These are phyloP conservation scores for Penicillium ucsense DNA, from an alignment of 495 filamentous ascomycete species.

Conservation along the genomic window DNA sequence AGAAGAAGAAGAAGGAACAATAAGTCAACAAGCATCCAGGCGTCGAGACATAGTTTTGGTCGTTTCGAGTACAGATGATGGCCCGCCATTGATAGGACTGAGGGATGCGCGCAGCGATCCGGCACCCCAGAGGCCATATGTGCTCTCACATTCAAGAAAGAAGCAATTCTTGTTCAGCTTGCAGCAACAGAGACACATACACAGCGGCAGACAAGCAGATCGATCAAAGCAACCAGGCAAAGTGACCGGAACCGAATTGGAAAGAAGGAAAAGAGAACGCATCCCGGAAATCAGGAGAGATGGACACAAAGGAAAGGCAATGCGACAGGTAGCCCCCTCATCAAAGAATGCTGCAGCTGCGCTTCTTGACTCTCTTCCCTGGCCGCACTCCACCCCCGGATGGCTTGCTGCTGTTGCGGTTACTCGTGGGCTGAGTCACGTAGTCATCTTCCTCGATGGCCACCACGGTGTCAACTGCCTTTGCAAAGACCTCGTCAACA, in stretches of 20 bases:
- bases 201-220: slow-evolving; percentile 14
- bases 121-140: slow-evolving; percentile 9
- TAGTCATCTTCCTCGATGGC: slow-evolving; percentile 33
- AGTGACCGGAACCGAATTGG: slow-evolving; percentile 15
- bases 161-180: slow-evolving; percentile 19
- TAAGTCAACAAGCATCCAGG: slow-evolving; percentile 4
- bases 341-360: slow-evolving; percentile 63
- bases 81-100: slow-evolving; percentile 1
- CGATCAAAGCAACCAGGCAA: slow-evolving; percentile 35
- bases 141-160: not conserved
- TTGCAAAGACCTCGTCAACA: slow-evolving; percentile 89
- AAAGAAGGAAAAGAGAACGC: slow-evolving; percentile 11
- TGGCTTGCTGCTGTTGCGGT: slow-evolving; percentile 18
- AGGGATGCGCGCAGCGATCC: slow-evolving; percentile 18
- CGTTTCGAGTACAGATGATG: slow-evolving; percentile 6
- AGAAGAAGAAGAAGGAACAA: slow-evolving; percentile 12
- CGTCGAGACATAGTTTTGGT: not conserved
- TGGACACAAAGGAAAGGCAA: slow-evolving; percentile 6
- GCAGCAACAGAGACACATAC: slow-evolving; percentile 17
- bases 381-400: slow-evolving; percentile 16
- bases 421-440: slow-evolving; percentile 17
- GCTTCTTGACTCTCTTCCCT: slow-evolving; percentile 52
- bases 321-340: slow-evolving; percentile 1
- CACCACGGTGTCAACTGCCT: slow-evolving; percentile 80
- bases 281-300: not conserved